phyloP scores from a whole-genome alignment of 495 filamentous ascomycete species.

The Cudoniella acicularis region DNA sequence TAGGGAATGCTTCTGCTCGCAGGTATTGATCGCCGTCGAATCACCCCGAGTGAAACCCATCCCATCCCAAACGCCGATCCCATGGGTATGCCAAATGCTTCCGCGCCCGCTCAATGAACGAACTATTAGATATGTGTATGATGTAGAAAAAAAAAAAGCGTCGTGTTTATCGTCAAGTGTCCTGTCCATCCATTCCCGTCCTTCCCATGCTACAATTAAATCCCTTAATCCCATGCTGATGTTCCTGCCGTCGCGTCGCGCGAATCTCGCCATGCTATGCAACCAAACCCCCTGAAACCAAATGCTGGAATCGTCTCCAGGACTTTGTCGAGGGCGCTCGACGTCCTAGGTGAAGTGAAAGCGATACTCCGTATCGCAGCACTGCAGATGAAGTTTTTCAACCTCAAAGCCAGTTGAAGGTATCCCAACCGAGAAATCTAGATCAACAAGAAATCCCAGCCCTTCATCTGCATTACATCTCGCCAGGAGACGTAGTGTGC shows the following conservation, averaged over 20 bases:
- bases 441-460: conserved; percentile 90
- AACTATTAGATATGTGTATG: conserved; percentile 3
- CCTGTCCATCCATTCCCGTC: not conserved
- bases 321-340: conserved; percentile 5
- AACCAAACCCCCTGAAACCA: not conserved
- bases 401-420: conserved; percentile 11
- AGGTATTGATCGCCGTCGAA: not conserved
- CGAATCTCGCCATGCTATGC: not conserved
- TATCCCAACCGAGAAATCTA: conserved; percentile 14
- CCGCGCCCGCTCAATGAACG: not conserved
- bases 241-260: too few species aligned
- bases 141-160: conserved; percentile 3
- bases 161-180: conserved; percentile 8
- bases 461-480: conserved; percentile 87
- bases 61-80: conserved; percentile 22
- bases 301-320: conserved; percentile 10
- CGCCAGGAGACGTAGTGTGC: conserved; percentile 81
- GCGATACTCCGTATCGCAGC: conserved; percentile 1
- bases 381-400: conserved; percentile 9
- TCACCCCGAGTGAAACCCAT: not conserved
- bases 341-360: not conserved
- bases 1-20: conserved; percentile 6
- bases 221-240: conserved; percentile 2
- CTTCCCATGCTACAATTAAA: not conserved
- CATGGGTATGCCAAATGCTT: conserved; percentile 13